Evolutionary conservation across 345 rosid genomes (phyloP).

Genomic region (Eucalyptus regnans): DNA sequence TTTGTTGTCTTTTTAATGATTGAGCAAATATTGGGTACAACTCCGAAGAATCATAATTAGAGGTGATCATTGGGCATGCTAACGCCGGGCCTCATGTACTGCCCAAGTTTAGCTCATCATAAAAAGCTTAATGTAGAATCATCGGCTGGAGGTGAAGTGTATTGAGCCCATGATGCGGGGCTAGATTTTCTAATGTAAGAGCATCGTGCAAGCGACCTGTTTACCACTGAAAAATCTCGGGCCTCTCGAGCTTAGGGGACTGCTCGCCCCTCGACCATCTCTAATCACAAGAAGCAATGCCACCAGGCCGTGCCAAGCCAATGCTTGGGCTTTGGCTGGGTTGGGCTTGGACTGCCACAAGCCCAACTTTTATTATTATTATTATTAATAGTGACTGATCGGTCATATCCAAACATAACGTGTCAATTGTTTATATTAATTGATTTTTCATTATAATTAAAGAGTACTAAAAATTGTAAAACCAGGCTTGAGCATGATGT

Average conservation of each 20-base stretch:
- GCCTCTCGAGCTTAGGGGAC: neutral
- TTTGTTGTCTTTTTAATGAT: neutral
- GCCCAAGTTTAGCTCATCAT: neutral
- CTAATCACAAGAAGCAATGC: neutral
- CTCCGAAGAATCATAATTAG: neutral
- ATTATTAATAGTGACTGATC: neutral
- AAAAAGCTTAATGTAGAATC: neutral
- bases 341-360: neutral
- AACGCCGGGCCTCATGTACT: neutral
- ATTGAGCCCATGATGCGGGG: neutral
- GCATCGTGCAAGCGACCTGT: neutral
- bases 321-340: neutral
- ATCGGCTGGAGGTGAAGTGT: neutral
- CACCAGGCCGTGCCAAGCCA: neutral
- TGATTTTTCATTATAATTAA: neutral
- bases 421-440: neutral
- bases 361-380: too few species aligned
- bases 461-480: neutral
- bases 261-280: neutral
- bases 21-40: neutral
- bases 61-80: neutral
- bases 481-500: neutral
- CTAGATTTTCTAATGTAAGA: neutral
- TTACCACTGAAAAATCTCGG: neutral
- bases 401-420: neutral